These are phyloP conservation scores for Boletus semigastroideus DNA, from an alignment of 1,284 basidiomycete species.

Conservation along the genomic window DNA sequence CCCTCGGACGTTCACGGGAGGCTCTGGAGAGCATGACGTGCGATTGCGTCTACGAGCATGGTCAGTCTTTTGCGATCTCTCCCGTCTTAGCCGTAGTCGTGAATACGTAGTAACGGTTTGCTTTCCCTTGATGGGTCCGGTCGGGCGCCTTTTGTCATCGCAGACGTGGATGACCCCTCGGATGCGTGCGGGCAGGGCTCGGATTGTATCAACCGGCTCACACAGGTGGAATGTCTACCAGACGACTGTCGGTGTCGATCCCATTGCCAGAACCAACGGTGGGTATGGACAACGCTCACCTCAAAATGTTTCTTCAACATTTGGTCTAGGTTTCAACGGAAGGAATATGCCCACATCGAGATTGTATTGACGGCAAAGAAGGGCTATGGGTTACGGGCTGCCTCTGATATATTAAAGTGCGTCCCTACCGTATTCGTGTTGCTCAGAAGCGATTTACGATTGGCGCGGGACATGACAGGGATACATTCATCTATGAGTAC, in stretches of 20 bases:
- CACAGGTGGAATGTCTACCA: conserved; percentile 92
- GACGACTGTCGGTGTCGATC: conserved; percentile 84
- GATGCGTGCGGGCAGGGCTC: conserved; percentile 86
- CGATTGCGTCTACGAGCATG: conserved; percentile 82
- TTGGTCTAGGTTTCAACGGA: conserved; percentile 76
- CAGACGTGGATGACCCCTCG: conserved; percentile 58
- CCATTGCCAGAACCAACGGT: conserved; percentile 94
- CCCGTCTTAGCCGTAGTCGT: conserved; percentile 23
- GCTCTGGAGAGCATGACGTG: conserved; percentile 91
- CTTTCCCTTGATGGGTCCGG: conserved; percentile 18
- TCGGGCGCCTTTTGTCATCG: conserved; percentile 21
- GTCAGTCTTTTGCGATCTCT: conserved; percentile 49
- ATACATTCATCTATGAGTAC: conserved; percentile 96
- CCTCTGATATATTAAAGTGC: conserved; percentile 69
- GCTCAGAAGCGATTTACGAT: conserved; percentile 5
- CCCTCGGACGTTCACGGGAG: conserved; percentile 85
- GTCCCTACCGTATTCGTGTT: conserved; percentile 32
- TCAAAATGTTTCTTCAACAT: conserved; percentile 5
- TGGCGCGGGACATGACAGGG: conserved; percentile 47
- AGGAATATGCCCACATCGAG: conserved; percentile 84
- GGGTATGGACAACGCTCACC: conserved; percentile 6
- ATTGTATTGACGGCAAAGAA: conserved; percentile 96
- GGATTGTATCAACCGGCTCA: conserved; percentile 96
- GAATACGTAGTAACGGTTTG: conserved; percentile 28
- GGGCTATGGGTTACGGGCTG: conserved; percentile 89